Percentiles rank a stretch among this genome's conserved stretches.
phyloP scores from a whole-genome alignment of 805 yeast genomes.

The Wickerhamiella spandovensis region DNA sequence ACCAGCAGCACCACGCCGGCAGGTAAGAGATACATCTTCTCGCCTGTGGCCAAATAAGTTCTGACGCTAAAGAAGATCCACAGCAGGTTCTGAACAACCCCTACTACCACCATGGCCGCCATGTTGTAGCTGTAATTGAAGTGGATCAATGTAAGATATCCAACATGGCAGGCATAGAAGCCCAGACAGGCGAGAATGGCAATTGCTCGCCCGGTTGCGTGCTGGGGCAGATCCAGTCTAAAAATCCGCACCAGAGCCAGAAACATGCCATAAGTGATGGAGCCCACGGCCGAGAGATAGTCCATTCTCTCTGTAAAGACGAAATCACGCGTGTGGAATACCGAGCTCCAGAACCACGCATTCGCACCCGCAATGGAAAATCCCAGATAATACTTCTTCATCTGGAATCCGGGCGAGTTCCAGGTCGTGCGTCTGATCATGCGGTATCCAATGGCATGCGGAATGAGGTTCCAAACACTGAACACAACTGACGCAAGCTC shows the following conservation, averaged over 20 bases:
- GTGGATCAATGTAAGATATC: conserved; percentile 44
- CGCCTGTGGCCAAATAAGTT: conserved; percentile 7
- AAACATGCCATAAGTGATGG: conserved; percentile 70
- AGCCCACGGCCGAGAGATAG: conserved; percentile 84
- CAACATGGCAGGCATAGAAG: conserved; percentile 51
- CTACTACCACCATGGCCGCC: conserved; percentile 74
- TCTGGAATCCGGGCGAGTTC: not conserved
- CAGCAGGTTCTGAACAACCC: conserved; percentile 54
- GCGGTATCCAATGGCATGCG: conserved; percentile 41
- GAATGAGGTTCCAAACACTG: conserved; percentile 55
- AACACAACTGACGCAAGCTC: conserved; percentile 72
- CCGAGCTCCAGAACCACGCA: conserved; percentile 79
- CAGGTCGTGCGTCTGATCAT: conserved; percentile 23
- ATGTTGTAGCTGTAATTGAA: conserved; percentile 93
- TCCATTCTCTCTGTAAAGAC: conserved; percentile 71
- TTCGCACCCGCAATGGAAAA: conserved; percentile 55
- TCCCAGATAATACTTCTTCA: conserved; percentile 27
- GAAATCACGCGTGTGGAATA: conserved; percentile 82
- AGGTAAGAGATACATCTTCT: conserved; percentile 38
- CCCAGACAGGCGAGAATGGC: conserved; percentile 29
- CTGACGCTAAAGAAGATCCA: conserved; percentile 31
- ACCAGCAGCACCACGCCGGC: conserved; percentile 39
- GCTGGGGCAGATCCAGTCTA: conserved; percentile 35
- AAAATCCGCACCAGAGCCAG: conserved; percentile 49
- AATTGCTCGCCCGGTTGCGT: conserved; percentile 26